Percentiles rank a stretch among this genome's conserved stretches.
Conservation (phyloP, 148 eudicot species). For the Oxyria digyna region DNA sequence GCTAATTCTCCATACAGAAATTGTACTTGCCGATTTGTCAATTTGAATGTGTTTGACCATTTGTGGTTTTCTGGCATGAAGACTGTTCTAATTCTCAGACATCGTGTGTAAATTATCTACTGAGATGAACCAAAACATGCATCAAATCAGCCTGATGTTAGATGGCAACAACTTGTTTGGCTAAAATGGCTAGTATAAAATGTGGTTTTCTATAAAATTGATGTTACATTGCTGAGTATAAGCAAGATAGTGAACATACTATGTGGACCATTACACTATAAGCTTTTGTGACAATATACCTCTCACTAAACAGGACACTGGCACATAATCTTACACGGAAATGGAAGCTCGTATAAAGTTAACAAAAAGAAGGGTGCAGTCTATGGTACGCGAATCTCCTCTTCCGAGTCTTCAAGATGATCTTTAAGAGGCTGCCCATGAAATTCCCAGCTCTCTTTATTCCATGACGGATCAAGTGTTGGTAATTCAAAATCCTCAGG, state of each 20-base stretch:
- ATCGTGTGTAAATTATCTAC: no score
- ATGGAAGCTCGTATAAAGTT: background rate
- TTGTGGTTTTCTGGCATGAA: no score
- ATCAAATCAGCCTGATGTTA: no score
- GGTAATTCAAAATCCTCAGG: slow-evolving; percentile 87
- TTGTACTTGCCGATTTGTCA: no score
- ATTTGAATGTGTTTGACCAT: no score
- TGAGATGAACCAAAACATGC: background rate
- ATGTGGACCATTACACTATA: background rate
- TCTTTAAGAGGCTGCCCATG: slow-evolving; percentile 47
- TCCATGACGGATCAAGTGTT: slow-evolving; percentile 41
- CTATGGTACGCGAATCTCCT: background rate
- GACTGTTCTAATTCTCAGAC: background rate
- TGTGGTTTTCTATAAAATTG: background rate
- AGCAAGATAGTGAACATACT: background rate
- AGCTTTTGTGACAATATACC: slow-evolving; percentile 1
- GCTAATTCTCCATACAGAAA: background rate
- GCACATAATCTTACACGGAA: background rate
- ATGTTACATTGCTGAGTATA: background rate
- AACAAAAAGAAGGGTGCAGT: background rate
- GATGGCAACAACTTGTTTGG: no score
- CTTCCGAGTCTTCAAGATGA: slow-evolving; percentile 36
- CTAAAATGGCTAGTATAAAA: background rate
- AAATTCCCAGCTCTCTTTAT: slow-evolving; percentile 42
- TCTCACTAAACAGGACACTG: background rate